phyloP scores from a whole-genome alignment of 1,284 basidiomycete species.

The Lentinus polychrous region DNA sequence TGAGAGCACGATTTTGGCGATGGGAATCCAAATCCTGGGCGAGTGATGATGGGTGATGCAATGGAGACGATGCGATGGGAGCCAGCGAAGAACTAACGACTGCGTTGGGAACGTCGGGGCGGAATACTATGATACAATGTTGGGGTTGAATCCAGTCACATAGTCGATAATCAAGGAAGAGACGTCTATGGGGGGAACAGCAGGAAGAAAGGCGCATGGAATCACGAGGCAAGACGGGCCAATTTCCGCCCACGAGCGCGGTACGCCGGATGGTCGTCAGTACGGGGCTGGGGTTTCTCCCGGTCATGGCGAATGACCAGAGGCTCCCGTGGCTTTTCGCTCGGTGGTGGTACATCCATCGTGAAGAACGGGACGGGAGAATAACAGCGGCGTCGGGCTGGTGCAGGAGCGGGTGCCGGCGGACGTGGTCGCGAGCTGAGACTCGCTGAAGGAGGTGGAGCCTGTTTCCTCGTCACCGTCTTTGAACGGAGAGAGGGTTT shows the following conservation, averaged over 20 bases:
- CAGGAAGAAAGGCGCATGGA: conserved; percentile 1
- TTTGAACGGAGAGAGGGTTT: conserved; percentile 1
- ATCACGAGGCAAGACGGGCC: conserved; percentile 19
- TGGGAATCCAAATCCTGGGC: neutral
- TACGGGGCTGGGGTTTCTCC: conserved; percentile 13
- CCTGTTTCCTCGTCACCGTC: conserved; percentile 14
- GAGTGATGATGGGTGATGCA: neutral
- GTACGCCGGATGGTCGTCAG: conserved; percentile 23
- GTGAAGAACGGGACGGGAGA: conserved; percentile 1
- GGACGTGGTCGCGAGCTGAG: neutral
- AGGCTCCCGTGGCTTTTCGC: conserved; percentile 2
- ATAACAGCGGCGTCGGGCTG: neutral
- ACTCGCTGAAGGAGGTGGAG: neutral
- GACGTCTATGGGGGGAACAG: conserved; percentile 6
- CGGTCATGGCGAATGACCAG: neutral
- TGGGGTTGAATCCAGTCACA: neutral
- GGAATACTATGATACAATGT: neutral
- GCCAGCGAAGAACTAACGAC: neutral
- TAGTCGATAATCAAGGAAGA: neutral
- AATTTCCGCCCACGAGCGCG: conserved; percentile 24
- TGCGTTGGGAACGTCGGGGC: neutral
- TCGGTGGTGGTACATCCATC: neutral
- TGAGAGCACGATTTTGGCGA: conserved; percentile 1
- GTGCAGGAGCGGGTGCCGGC: neutral
- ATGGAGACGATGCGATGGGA: conserved; percentile 1